Conservation (phyloP, 768 basidiomycete genomes). For the Terana coerulea region DNA sequence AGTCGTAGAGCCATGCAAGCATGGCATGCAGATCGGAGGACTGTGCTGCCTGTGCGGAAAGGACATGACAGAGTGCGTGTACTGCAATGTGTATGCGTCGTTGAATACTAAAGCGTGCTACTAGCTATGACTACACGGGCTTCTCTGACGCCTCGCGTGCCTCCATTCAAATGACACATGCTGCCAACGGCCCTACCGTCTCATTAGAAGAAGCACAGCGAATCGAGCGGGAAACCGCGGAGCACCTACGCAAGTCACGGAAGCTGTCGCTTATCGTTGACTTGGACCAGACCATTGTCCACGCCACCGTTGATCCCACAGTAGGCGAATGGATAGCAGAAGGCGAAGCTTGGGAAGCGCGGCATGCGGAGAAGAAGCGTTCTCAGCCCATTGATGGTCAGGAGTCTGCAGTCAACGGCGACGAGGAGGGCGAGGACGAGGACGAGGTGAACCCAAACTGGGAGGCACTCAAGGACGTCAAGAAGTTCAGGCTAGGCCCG, state of each 20-base stretch:
- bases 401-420: conserved; percentile 16
- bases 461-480: conserved; percentile 87
- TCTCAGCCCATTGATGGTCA: conserved; percentile 30
- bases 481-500: conserved; percentile 82
- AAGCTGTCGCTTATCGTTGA: conserved; percentile 96
- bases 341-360: conserved; percentile 75
- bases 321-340: conserved; percentile 96
- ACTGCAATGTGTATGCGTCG: conserved; percentile 2
- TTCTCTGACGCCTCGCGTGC: conserved; percentile 85
- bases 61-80: conserved; percentile 83
- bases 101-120: neutral
- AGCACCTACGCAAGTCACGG: conserved; percentile 67
- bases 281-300: conserved; percentile 97
- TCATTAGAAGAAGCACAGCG: conserved; percentile 89
- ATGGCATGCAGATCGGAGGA: conserved; percentile 89
- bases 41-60: conserved; percentile 93
- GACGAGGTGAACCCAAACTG: conserved; percentile 86
- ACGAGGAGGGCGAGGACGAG: conserved; percentile 31
- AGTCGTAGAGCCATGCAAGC: conserved; percentile 91
- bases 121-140: conserved; percentile 81
- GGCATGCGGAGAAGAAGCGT: conserved; percentile 38
- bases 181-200: conserved; percentile 85
- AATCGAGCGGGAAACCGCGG: conserved; percentile 79
- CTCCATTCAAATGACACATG: conserved; percentile 92
- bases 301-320: conserved; percentile 97